Base-by-base conservation (phyloP, 768 basidiomycete genomes). In the Hortiboletus campestris region DNA sequence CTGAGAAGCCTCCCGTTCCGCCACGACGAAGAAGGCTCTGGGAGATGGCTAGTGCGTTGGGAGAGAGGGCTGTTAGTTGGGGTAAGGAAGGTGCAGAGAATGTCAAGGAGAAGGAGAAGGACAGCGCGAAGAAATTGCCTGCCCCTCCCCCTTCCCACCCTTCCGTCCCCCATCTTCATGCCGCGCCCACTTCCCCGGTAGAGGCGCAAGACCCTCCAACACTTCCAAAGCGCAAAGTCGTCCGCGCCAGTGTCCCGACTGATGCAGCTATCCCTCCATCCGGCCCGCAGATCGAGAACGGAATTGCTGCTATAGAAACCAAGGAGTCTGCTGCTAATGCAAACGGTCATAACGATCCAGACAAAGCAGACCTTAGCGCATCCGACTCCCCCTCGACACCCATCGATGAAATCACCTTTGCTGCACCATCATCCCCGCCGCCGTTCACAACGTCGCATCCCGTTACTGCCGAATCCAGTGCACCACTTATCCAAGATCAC, bases 1-100 rank as follows among this genome's bases (percentile, higher is more conserved):
- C 63, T 13, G 78, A 75, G 29, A 84, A 80, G 56, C 86, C 87
- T 10, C 84, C 84, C 1, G 66, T 87, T 25, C 86, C 87, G 0
- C 84, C 86, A 0, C 75, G 86, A 55, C 76, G 82, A 52, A 74
- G 81, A 50, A 82, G 84, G 1, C 62, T 89, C 20, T 88, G 87
- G 85, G 83, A 85, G 12, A 83, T 86, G 74, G 83, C 84, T 1
- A 83, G 82, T 53, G 83, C 82, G 6, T 66, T 88, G 7, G 77
- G 82, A 4, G 84, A 85, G 65, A 74, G 76, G 38, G 85, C 84
- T 38, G 78, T 73, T 2, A 82, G 79, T 61, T 86, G 84, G 85
- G 72, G 78, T 16, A 65, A 67, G 47, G 78, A 76, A 20, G 68
- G 72, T 20, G 64, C 53, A 11, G 69, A 72, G 35, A 58, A 36